Evolutionary conservation across 2,329 filamentous ascomycete species (phyloP).

Genomic region (Chaetomium sp.): DNA sequence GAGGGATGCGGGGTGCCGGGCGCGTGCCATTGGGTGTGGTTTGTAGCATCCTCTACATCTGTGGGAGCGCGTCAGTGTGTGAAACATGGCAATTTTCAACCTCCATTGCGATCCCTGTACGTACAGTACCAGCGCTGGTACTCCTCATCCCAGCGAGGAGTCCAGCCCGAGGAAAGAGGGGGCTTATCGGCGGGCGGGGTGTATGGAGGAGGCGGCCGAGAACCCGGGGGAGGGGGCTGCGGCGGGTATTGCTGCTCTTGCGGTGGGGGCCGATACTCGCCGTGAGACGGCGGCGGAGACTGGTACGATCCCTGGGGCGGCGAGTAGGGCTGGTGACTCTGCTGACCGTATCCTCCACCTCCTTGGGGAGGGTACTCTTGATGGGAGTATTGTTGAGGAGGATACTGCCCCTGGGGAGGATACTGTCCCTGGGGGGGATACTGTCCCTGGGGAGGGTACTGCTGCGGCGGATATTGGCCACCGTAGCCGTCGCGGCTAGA

Average conservation of each 20-base stretch:
- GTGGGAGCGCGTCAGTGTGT: not conserved
- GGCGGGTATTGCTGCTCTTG: not conserved
- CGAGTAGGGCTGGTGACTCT: constrained; percentile 9
- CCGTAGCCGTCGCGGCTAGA: not conserved
- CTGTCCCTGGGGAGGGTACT: constrained; percentile 2
- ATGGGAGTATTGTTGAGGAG: too few species aligned
- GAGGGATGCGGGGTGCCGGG: constrained; percentile 25
- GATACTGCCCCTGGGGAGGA: constrained; percentile 3
- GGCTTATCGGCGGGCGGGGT: constrained; percentile 32
- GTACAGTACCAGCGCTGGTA: constrained; percentile 48
- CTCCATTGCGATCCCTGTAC: not conserved
- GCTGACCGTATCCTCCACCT: constrained; percentile 6
- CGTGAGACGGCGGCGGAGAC: constrained; percentile 6
- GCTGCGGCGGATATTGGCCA: constrained; percentile 6
- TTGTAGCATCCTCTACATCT: constrained; percentile 47
- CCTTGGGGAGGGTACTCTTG: not conserved
- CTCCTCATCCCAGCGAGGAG: constrained; percentile 47
- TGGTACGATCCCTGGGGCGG: constrained; percentile 1
- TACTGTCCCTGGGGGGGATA: constrained; percentile 9
- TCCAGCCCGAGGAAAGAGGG: constrained; percentile 47
- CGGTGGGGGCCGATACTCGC: not conserved
- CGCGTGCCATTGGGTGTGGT: constrained; percentile 51
- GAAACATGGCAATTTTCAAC: not conserved
- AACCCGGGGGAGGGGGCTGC: constrained; percentile 10
- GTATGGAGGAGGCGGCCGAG: constrained; percentile 22